Evolutionary conservation across 2,329 filamentous ascomycete species (phyloP), one percentile per base, ranked within the genome.

Genomic region (Rachicladosporium sp.): DNA sequence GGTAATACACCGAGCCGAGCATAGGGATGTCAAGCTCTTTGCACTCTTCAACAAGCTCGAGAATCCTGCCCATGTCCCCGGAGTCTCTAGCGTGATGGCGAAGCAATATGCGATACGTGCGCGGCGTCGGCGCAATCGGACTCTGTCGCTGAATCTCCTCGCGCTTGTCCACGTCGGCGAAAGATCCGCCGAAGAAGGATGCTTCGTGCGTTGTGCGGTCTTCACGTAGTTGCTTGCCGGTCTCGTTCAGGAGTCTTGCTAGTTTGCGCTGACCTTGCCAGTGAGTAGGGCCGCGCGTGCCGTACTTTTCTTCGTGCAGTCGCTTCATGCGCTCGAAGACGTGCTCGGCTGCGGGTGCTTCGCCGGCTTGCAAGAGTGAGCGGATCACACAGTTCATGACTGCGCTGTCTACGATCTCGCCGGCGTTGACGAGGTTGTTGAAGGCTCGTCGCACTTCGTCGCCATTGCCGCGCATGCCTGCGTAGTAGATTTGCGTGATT

Each of bases 311-410:
- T 29, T 62, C 56, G 42, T 78, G 68, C 21, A 76, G 66, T 2
- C 62, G 63, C 58, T 87, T 88, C 88, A 98, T 96, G 44, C 79
- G 78, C 42, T 76, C 67, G 52, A 95, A 95, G 8, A 94, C 76
- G 43, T 81, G 72, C 50, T 89, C 78, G 2, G 88, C 91, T 0
- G 84, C 79, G 5, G 70, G 64, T 31, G 80, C 74, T 54, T 98
- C 88, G 31, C 81, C 80, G 10, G 80, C 78, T 41, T 77, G 71
- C 33, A 95, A 69, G 12, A 96, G 71, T 2, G 86, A 79, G 0
- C 78, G 71, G 45, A 96, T 83, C 51, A 95, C 78, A 50, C 82
- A 84, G 55, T 96, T 96, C 58, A 96, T 70, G 10, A 87, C 81
- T 2, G 82, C 70, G 0, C 84, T 88, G 58, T 96, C 89, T 40